Evolutionary conservation across 2,329 filamentous ascomycete species (phyloP).

Genomic region (Blastomyces emzantsi): DNA sequence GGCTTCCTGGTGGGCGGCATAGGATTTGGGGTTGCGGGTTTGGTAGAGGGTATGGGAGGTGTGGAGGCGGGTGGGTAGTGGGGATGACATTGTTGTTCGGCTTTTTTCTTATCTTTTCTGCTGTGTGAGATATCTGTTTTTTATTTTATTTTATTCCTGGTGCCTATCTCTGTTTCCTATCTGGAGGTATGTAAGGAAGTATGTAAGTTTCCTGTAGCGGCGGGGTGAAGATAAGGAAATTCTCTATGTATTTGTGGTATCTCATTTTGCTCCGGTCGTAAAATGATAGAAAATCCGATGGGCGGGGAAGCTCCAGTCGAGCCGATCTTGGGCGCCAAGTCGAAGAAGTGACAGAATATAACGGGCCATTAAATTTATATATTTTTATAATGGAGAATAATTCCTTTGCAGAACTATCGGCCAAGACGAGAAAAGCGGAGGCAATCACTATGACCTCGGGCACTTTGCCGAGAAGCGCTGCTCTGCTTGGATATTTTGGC

Average conservation of each 20-base stretch:
- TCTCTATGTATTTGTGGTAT: not conserved
- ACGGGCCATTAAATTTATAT: not conserved
- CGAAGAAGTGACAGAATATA: not conserved
- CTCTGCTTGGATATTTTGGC: not conserved
- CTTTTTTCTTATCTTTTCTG: not conserved
- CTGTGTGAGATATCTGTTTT: not conserved
- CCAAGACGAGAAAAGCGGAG: not conserved
- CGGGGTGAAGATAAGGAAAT: not conserved
- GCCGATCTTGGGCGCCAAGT: not conserved
- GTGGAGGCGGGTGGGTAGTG: not conserved
- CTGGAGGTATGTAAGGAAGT: not conserved
- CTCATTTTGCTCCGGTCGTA: not conserved
- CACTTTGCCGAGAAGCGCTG: not conserved
- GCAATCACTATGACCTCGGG: not conserved
- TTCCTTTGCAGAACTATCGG: not conserved
- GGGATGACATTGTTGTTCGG: not conserved
- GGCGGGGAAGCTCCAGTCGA: not conserved
- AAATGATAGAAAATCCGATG: not conserved
- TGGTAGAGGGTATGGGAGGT: not conserved
- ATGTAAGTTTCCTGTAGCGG: not conserved
- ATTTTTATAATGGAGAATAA: not conserved
- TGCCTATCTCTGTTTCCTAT: not conserved
- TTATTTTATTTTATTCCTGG: not conserved
- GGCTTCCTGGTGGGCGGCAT: not conserved
- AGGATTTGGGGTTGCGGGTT: slow-evolving; percentile 1